A percentile compares a stretch with the other conserved stretches of the same genome.
Evolutionary conservation across 768 basidiomycete genomes (phyloP).

Genomic region (Dacryopinax primogenitus): DNA sequence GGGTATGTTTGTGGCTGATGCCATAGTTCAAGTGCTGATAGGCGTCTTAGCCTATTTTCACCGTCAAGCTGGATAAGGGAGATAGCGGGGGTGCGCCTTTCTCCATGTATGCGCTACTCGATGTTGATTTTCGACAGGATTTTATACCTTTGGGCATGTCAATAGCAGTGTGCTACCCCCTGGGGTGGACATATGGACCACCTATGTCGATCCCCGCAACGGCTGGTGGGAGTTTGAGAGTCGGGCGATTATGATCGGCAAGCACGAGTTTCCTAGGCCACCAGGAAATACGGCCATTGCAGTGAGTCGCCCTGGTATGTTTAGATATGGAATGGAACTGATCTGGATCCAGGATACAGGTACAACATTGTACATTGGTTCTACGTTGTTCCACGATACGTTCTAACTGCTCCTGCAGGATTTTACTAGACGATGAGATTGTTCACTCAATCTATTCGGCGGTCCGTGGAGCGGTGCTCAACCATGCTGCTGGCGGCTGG

Average conservation of each 20-base stretch:
- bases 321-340: not conserved
- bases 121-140: conserved; percentile 16
- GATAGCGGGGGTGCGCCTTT: conserved; percentile 21
- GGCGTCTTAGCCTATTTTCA: conserved; percentile 8
- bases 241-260: not conserved
- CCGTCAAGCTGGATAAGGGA: conserved; percentile 29
- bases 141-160: conserved; percentile 33
- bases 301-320: not conserved
- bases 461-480: conserved; percentile 29
- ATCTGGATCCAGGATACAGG: not conserved
- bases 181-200: conserved; percentile 9
- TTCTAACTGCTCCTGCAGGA: not conserved
- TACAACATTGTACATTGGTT: not conserved
- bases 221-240: conserved; percentile 33
- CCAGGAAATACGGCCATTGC: not conserved
- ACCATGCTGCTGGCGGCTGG: conserved; percentile 30
- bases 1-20: conserved; percentile 2
- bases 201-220: conserved; percentile 22
- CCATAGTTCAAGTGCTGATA: not conserved
- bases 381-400: not conserved
- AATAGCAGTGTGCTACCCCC: conserved; percentile 21
- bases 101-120: not conserved
- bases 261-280: not conserved
- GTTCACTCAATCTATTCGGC: conserved; percentile 26
- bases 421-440: conserved; percentile 26